A percentile compares a stretch with the other conserved stretches of the same genome.
These are phyloP conservation scores for Tolypocladium cylindrosporum DNA, from an alignment of 2,329 filamentous ascomycete species.

Conservation along the genomic window DNA sequence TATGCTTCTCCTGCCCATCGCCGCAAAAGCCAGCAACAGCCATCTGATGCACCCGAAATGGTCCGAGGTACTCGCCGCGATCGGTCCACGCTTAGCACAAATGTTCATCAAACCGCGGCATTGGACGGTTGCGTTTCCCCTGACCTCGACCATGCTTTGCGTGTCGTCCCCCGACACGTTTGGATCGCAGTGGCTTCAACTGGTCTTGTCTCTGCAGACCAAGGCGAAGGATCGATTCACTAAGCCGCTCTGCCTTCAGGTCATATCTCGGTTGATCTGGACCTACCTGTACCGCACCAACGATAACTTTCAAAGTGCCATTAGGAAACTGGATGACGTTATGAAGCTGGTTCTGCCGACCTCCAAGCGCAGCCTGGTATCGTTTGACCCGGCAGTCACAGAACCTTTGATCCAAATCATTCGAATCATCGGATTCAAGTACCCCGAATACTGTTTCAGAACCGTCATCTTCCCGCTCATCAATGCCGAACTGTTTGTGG, in stretches of 20 bases:
- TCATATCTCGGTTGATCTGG: conserved; percentile 85
- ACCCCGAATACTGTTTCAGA: conserved; percentile 88
- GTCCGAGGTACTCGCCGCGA: conserved; percentile 71
- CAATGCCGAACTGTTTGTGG: conserved; percentile 79
- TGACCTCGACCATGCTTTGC: conserved; percentile 80
- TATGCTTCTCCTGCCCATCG: conserved; percentile 76
- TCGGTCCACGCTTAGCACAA: conserved; percentile 69
- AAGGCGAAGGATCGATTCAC: conserved; percentile 77
- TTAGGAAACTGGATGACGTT: conserved; percentile 82
- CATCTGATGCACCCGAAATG: conserved; percentile 77
- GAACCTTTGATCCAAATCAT: conserved; percentile 91
- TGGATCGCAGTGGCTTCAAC: conserved; percentile 73
- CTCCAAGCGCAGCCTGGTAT: conserved; percentile 70
- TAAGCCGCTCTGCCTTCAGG: conserved; percentile 72
- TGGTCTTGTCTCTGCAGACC: conserved; percentile 67
- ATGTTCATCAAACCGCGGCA: conserved; percentile 89
- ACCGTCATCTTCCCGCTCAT: conserved; percentile 91
- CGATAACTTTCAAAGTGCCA: conserved; percentile 57
- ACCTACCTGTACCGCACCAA: conserved; percentile 81
- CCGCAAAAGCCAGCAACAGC: conserved; percentile 63
- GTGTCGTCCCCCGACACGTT: conserved; percentile 80
- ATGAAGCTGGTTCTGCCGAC: conserved; percentile 73
- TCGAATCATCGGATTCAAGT: conserved; percentile 85
- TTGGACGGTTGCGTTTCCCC: conserved; percentile 80
- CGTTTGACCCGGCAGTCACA: conserved; percentile 72